Percentiles rank a stretch among this genome's conserved stretches.
These are phyloP conservation scores for Madurella mycetomatis DNA, from an alignment of 2,329 filamentous ascomycete species.

Conservation along the genomic window DNA sequence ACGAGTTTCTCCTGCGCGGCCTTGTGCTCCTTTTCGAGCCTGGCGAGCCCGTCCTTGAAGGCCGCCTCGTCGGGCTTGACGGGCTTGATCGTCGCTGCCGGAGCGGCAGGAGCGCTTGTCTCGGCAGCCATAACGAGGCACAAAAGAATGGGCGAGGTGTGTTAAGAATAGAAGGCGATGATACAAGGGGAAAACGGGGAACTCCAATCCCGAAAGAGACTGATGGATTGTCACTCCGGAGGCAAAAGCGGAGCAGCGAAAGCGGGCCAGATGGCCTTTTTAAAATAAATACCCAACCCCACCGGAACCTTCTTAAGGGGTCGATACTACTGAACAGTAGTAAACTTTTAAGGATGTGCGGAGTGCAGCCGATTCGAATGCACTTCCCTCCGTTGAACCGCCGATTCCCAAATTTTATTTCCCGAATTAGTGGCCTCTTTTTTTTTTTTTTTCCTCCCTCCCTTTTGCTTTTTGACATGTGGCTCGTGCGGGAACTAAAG, in stretches of 20 bases:
- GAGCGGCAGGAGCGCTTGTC: slow-evolving; percentile 34
- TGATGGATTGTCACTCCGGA: not conserved
- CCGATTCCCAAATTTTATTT: not conserved
- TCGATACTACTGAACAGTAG: not conserved
- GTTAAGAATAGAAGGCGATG: slow-evolving; percentile 1
- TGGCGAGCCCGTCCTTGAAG: slow-evolving; percentile 73
- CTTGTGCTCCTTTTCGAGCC: slow-evolving; percentile 83
- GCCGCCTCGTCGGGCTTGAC: slow-evolving; percentile 81
- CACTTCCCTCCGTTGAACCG: not conserved
- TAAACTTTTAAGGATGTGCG: not conserved
- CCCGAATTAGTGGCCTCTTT: not conserved
- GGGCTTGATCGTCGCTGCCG: slow-evolving; percentile 55
- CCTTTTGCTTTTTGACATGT: not conserved
- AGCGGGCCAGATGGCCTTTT: not conserved
- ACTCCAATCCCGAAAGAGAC: not conserved
- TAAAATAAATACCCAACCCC: not conserved
- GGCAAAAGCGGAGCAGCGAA: not conserved
- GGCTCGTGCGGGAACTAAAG: not conserved
- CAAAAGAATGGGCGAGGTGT: slow-evolving; percentile 9
- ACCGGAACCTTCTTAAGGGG: not conserved
- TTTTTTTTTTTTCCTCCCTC: not conserved
- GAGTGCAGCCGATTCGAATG: not conserved
- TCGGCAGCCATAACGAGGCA: slow-evolving; percentile 42
- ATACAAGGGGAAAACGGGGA: not conserved
- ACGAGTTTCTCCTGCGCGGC: slow-evolving; percentile 58